phyloP scores from a whole-genome alignment of 306 rosid species.

The Purshia tridentata region DNA sequence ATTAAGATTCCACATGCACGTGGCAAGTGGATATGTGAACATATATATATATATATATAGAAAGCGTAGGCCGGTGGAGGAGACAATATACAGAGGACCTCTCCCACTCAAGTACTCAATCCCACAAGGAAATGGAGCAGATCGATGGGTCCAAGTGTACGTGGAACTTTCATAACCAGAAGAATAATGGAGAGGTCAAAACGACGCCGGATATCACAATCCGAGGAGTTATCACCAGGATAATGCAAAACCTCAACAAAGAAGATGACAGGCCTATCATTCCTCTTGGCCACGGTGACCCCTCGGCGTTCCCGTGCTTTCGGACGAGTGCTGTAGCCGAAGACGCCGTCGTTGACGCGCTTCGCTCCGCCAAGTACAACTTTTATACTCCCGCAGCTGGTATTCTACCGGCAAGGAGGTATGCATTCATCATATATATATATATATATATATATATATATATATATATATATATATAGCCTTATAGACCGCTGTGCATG shows the following conservation, averaged over 20 bases:
- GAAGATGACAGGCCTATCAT: constrained; percentile 16
- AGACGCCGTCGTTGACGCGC: constrained; percentile 32
- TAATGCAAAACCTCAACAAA: constrained; percentile 11
- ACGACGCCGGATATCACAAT: background rate
- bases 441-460: too few species aligned
- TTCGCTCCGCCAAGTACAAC: constrained; percentile 29
- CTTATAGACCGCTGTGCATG: background rate
- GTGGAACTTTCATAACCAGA: constrained; percentile 3
- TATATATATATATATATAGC: background rate
- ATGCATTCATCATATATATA: background rate
- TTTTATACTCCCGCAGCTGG: constrained; percentile 21
- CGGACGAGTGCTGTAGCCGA: constrained; percentile 24
- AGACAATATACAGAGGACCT: too few species aligned
- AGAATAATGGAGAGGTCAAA: background rate
- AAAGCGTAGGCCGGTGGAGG: too few species aligned
- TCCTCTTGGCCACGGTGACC: constrained; percentile 39
- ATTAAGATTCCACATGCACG: too few species aligned
- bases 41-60: too few species aligned
- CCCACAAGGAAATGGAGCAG: constrained; percentile 12
- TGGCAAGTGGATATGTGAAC: too few species aligned
- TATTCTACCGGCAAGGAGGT: constrained; percentile 28
- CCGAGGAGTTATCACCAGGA: constrained; percentile 1
- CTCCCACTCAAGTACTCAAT: background rate
- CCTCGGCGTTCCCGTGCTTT: constrained; percentile 33
- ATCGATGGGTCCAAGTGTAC: too few species aligned